Base-by-base conservation (phyloP, 306 rosid genomes). In the Ceratonia siliqua region DNA sequence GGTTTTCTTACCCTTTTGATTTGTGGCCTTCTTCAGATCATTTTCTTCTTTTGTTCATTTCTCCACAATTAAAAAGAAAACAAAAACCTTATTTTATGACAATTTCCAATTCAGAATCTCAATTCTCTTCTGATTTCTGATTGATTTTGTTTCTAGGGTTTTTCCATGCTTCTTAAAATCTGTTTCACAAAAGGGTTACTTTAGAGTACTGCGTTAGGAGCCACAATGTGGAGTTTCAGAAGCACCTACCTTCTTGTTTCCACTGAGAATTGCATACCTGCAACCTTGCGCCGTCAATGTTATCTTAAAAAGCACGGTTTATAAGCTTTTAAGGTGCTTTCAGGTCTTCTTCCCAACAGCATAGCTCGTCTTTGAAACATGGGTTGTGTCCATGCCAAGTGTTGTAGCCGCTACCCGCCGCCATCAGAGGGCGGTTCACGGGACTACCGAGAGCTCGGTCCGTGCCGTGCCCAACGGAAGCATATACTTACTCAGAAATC, bases 361-460 rank as follows among this genome's bases (percentile, higher is more conserved):
- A 30, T 38, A 54, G 55, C 50, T 83, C 5, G 48, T 61, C 1
- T 75, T 66, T 62, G 55, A 56, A 57, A 39, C 78, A 95, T 95
- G 99, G 99, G 99, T 32, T 92, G 99, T 71, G 93, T 95, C 46
- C 81, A 88, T 62, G 89, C 96, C 28, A 95, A 84, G 87, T 92
- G 97, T 62, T 95, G 96, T 72, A 69, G 85, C 50, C 78, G 78
- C 10, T 85, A 84, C 64, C 90, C 87, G 22, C 20, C 85, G 63
- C 73, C 89, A 1, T 85, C 96, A 17, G 87, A 79, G 39, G 92
- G 64, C 48, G 94, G 85, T 15, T 83, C 88, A 8, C 68, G 89
- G 25, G 91, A 87, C 30, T 77, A 27, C 55, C 55, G 82, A 50
- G 93, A 83, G 35, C 70, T 15, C 32, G 88, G 84, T 28, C 87